Conservation (phyloP, 1,139 yeast species). For the Geotrichum histeridarum region DNA sequence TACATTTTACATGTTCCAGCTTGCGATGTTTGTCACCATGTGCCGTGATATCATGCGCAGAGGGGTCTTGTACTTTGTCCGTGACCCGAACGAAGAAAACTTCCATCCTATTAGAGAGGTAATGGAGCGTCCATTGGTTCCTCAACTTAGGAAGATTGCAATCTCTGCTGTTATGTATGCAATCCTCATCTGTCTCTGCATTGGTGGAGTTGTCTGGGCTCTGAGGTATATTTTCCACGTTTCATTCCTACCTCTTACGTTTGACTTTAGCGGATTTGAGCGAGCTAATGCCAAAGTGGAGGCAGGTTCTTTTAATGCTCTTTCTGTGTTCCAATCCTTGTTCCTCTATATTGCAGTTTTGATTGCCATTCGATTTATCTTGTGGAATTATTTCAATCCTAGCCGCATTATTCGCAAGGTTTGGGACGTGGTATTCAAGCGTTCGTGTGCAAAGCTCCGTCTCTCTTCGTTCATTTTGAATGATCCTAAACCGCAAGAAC, state of each 20-base stretch:
- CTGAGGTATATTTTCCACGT: slow-evolving; percentile 41
- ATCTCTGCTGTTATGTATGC: slow-evolving; percentile 76
- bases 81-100: slow-evolving; percentile 93
- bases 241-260: slow-evolving; percentile 32
- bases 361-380: slow-evolving; percentile 34
- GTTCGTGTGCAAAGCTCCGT: slow-evolving; percentile 54
- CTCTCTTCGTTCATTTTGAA: slow-evolving; percentile 76
- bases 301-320: slow-evolving; percentile 4
- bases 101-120: slow-evolving; percentile 87
- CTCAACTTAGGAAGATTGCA: slow-evolving; percentile 69
- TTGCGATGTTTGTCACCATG: slow-evolving; percentile 86
- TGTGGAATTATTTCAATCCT: slow-evolving; percentile 25
- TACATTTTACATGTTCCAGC: slow-evolving; percentile 77
- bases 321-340: slow-evolving; percentile 13
- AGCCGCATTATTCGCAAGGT: slow-evolving; percentile 33
- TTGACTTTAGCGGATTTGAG: slow-evolving; percentile 9
- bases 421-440: slow-evolving; percentile 61
- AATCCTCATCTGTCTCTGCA: slow-evolving; percentile 63
- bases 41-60: slow-evolving; percentile 72
- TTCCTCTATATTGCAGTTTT: slow-evolving; percentile 21
- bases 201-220: slow-evolving; percentile 62
- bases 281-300: neutral
- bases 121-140: slow-evolving; percentile 62
- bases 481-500: slow-evolving; percentile 62
- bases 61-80: slow-evolving; percentile 84